Base-by-base conservation (phyloP, 2,329 filamentous ascomycete genomes). In the Xylaria sp. region DNA sequence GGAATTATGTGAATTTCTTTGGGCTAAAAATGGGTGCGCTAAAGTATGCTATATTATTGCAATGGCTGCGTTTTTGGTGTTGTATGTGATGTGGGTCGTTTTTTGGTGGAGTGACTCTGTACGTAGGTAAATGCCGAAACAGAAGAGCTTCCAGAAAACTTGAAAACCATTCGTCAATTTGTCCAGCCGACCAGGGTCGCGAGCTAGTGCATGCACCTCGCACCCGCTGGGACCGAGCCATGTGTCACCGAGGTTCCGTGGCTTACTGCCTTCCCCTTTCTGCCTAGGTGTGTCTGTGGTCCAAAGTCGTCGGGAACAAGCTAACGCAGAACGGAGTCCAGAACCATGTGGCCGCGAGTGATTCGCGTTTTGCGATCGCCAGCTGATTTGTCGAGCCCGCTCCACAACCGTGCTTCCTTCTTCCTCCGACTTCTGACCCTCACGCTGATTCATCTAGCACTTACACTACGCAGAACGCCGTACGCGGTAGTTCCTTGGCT, bases 321-420 rank as follows among this genome's bases (percentile, higher is more conserved):
- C 66, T 66, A 66, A 65, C 61, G 62, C 66, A 62, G 20, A 59
- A 33, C 62, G 50, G 54, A 53, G 42, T 50, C 38, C 15, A 50
- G 25, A 63, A 58, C 55, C 66, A 65, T 65, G 67, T 66, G 61
- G 64, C 60, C 10, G 60, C 49, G 63, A 60, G 33, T 47, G 67
- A 69, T 67, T 69, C 67, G 63, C 55, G 58, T 65, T 59, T 69
- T 65, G 45, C 61, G 64, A 59, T 69, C 64, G 67, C 36, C 17
- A 50, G 51, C 61, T 63, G 67, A 69, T 69, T 64, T 57, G 61
- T 60, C 50, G 27, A 67, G 7, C 38, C 36, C 44, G 54, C 33
- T 62, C 29, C 49, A 59, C 59, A 54, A 38, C 42, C 39, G 27
- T 49, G 51, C 53, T 63, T 63, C 47, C 49, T 15, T 50, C 33